Evolutionary conservation across 2,329 filamentous ascomycete genomes (phyloP).

Genomic region (Mycosphaerella sp.): DNA sequence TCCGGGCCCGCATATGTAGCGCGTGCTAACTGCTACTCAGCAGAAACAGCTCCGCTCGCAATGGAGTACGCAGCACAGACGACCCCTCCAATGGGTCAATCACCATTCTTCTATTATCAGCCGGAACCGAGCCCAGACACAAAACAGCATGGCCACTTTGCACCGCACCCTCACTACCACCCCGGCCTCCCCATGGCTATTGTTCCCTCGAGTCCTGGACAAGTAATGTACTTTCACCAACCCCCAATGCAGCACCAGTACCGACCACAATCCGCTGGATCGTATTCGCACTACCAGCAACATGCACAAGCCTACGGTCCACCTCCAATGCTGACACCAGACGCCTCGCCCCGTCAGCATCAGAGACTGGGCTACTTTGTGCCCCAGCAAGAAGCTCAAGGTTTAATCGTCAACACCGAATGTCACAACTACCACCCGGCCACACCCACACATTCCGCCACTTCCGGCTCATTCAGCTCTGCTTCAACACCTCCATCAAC

Average conservation of each 20-base stretch:
- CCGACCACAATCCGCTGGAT: constrained; percentile 30
- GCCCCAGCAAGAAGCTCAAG: constrained; percentile 41
- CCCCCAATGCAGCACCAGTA: constrained; percentile 42
- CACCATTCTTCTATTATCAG: constrained; percentile 81
- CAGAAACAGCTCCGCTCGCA: constrained; percentile 14
- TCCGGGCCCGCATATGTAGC: constrained; percentile 15
- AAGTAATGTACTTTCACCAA: constrained; percentile 50
- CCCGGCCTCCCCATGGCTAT: constrained; percentile 40
- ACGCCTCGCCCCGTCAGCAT: constrained; percentile 66
- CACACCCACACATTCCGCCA: constrained; percentile 76
- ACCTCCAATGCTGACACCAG: constrained; percentile 62
- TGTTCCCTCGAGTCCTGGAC: constrained; percentile 43
- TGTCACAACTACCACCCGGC: constrained; percentile 69
- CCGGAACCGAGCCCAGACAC: constrained; percentile 66
- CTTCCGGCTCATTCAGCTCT: constrained; percentile 73
- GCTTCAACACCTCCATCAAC: constrained; percentile 76
- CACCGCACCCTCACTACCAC: constrained; percentile 47
- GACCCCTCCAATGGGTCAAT: constrained; percentile 55
- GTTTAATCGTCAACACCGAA: constrained; percentile 62
- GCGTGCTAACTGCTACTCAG: constrained; percentile 20
- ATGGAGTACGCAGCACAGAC: constrained; percentile 40
- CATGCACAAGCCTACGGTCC: constrained; percentile 50
- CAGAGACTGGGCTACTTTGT: constrained; percentile 69
- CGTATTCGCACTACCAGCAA: constrained; percentile 34
- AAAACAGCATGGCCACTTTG: constrained; percentile 70